Evolutionary conservation across 2,329 filamentous ascomycete species (phyloP).

Genomic region (Scedosporium dehoogii): DNA sequence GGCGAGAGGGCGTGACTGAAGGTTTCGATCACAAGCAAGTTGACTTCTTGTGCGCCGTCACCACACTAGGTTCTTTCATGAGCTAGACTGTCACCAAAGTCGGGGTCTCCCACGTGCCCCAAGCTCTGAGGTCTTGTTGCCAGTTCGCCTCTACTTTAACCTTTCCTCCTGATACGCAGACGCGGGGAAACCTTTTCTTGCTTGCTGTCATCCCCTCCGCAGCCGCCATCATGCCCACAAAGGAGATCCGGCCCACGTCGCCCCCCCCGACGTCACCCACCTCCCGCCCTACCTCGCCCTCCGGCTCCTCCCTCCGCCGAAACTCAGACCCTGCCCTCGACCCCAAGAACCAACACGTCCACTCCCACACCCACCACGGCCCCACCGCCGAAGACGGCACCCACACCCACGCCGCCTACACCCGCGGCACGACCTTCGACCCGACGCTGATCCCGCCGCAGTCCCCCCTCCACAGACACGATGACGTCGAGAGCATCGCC

Average conservation of each 20-base stretch:
- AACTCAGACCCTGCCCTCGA: slow-evolving; percentile 24
- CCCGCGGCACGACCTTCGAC: slow-evolving; percentile 29
- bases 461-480: slow-evolving; percentile 23
- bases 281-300: not conserved
- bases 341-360: slow-evolving; percentile 30
- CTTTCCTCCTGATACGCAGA: no score
- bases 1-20: not conserved
- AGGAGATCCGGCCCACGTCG: not conserved
- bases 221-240: not conserved
- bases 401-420: slow-evolving; percentile 33
- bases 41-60: not conserved
- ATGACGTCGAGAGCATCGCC: slow-evolving; percentile 18
- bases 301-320: slow-evolving; percentile 12
- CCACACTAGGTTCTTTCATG: no score
- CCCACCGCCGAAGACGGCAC: slow-evolving; percentile 19
- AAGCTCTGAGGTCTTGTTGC: no score
- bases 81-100: no score
- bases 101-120: no score
- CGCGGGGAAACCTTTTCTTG: not conserved
- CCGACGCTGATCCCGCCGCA: slow-evolving; percentile 22
- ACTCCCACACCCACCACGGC: slow-evolving; percentile 32
- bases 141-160: no score
- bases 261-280: not conserved
- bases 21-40: not conserved
- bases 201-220: not conserved